Evolutionary conservation across 495 filamentous ascomycete species (phyloP).

Genomic region (Lasiosphaeris hirsuta): DNA sequence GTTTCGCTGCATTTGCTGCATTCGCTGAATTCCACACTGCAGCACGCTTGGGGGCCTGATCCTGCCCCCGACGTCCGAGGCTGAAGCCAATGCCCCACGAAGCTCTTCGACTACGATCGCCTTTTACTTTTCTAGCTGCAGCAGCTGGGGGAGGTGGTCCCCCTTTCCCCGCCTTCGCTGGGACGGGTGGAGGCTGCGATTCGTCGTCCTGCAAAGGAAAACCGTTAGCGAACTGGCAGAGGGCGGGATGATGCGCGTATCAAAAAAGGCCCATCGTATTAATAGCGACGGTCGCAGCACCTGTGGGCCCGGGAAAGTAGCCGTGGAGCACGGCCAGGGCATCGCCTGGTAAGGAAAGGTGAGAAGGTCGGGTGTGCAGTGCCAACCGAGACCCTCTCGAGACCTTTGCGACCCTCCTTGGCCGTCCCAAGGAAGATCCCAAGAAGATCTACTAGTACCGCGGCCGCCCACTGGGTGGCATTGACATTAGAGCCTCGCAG

Average conservation of each 20-base stretch:
- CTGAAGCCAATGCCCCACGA: conserved; percentile 29
- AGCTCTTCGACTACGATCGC: conserved; percentile 7
- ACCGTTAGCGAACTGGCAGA: not conserved
- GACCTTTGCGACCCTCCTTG: no score
- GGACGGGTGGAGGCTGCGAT: not conserved
- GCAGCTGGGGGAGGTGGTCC: not conserved
- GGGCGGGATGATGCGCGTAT: not conserved
- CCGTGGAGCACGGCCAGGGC: no score
- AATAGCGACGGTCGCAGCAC: not conserved
- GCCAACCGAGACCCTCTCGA: no score
- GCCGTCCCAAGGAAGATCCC: no score
- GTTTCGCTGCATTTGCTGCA: no score
- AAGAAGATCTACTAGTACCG: no score
- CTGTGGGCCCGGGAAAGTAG: no score
- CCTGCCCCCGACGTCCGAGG: conserved; percentile 12
- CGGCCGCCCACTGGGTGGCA: no score
- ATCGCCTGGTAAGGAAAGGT: no score
- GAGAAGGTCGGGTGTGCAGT: no score
- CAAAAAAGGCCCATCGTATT: not conserved
- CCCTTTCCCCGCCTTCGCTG: not conserved
- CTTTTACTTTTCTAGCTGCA: not conserved
- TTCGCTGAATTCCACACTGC: no score
- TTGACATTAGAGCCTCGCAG: no score
- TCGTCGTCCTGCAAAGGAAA: not conserved
- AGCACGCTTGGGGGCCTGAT: conserved; percentile 3